A percentile compares a stretch with the other conserved stretches of the same genome.
Evolutionary conservation across 345 rosid species (phyloP).

Genomic region (Turritis glabra): DNA sequence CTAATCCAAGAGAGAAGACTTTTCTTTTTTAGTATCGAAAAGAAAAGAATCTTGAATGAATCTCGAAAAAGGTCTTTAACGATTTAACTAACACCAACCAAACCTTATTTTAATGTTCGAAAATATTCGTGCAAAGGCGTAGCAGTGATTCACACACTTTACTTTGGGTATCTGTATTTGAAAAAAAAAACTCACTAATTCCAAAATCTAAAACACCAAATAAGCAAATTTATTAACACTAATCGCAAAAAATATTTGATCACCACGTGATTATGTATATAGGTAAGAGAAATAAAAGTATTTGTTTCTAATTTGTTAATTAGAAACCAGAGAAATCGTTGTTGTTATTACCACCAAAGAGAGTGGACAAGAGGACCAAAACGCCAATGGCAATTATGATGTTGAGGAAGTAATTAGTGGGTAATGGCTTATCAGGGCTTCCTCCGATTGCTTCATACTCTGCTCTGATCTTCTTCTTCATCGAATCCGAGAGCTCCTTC

Average conservation of each 20-base stretch:
- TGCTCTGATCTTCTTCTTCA: constrained; percentile 92
- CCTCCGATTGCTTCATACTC: constrained; percentile 85
- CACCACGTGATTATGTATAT: neutral
- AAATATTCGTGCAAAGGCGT: neutral
- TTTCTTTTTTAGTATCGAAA: neutral
- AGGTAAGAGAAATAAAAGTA: constrained; percentile 10
- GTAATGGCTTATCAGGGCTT: constrained; percentile 76
- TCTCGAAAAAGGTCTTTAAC: neutral
- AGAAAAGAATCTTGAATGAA: constrained; percentile 11
- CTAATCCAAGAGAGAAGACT: constrained; percentile 13
- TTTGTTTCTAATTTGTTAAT: neutral
- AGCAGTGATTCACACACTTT: neutral
- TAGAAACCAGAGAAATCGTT: constrained; percentile 38
- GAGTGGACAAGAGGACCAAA: constrained; percentile 63
- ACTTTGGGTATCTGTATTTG: neutral
- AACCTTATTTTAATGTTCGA: constrained; percentile 1
- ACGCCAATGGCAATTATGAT: constrained; percentile 72
- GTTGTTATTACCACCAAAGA: constrained; percentile 53
- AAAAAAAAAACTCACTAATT: neutral
- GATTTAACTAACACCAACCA: neutral
- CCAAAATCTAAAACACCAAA: neutral
- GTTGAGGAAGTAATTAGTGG: constrained; percentile 79
- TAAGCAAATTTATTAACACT: too few species aligned
- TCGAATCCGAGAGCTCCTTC: constrained; percentile 79
- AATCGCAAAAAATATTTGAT: neutral